Conservation (phyloP, 305 asterid genomes). For the Caryopteris hybrid region DNA sequence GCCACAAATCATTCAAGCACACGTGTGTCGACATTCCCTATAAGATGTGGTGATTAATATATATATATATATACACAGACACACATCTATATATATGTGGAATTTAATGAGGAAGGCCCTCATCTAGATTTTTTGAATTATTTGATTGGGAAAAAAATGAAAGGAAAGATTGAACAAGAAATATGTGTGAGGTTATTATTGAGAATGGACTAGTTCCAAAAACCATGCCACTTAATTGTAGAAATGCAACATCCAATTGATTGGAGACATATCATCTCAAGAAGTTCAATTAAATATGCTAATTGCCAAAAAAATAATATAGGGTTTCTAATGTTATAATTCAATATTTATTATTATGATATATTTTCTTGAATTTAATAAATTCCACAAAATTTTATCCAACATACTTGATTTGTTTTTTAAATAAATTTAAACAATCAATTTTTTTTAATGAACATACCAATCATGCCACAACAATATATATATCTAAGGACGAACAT, state of each 20-base stretch:
- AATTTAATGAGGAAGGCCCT: slow-evolving; percentile 23
- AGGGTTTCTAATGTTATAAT: no score
- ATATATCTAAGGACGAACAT: no score
- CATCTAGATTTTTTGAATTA: slow-evolving; percentile 24
- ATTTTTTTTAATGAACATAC: no score
- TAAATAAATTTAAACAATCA: no score
- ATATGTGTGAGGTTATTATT: slow-evolving; percentile 11
- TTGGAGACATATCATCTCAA: slow-evolving; percentile 23
- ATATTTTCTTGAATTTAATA: background rate
- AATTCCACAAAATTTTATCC: background rate
- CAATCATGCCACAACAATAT: no score
- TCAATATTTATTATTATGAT: background rate
- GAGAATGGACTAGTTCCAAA: slow-evolving; percentile 16
- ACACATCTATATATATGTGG: no score
- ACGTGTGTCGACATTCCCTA: slow-evolving; percentile 54
- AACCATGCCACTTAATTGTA: slow-evolving; percentile 18
- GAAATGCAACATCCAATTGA: slow-evolving; percentile 18
- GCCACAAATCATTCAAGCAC: slow-evolving; percentile 28
- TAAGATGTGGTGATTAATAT: slow-evolving; percentile 27
- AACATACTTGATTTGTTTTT: background rate
- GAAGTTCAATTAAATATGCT: background rate
- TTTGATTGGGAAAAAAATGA: slow-evolving; percentile 9
- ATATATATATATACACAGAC: no score
- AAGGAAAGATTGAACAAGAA: background rate
- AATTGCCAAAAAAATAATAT: slow-evolving; percentile 21